A percentile compares a stretch with the other conserved stretches of the same genome.
These are phyloP conservation scores for Eremochloa ophiuroides DNA, from an alignment of 176 grass and related monocot genomes.

Conservation along the genomic window DNA sequence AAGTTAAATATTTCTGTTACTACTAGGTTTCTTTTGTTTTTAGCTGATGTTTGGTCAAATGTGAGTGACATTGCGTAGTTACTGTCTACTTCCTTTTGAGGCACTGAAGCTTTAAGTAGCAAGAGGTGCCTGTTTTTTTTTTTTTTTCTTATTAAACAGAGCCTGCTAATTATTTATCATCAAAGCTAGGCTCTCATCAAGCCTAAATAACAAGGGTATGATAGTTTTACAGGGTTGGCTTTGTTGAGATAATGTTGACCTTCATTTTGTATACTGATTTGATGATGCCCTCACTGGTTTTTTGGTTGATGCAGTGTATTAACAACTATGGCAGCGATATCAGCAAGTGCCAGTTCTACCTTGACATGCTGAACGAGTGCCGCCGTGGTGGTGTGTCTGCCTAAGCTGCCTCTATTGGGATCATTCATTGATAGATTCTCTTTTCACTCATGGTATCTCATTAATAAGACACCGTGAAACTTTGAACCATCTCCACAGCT, in stretches of 20 bases:
- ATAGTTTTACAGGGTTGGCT: not conserved
- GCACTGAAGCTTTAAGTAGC: not conserved
- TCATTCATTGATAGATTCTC: not conserved
- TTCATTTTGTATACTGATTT: not conserved
- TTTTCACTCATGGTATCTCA: slow-evolving; percentile 21
- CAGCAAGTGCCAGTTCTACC: slow-evolving; percentile 91
- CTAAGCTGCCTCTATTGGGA: not conserved
- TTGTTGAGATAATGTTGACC: not conserved
- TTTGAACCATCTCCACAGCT: not conserved
- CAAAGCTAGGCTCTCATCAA: not conserved
- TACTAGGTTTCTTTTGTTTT: not conserved
- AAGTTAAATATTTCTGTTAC: not conserved
- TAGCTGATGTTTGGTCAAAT: not conserved
- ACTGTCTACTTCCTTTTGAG: not conserved
- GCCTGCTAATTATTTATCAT: not conserved
- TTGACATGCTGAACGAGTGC: slow-evolving; percentile 89
- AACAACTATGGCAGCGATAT: slow-evolving; percentile 68
- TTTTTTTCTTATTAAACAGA: not conserved
- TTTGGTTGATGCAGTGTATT: slow-evolving; percentile 49
- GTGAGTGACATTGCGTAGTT: not conserved
- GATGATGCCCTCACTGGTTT: too few relatives aligned
- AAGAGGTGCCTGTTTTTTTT: not conserved
- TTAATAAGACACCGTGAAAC: slow-evolving; percentile 29
- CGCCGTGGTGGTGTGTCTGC: slow-evolving; percentile 42
- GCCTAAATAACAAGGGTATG: not conserved